Base-by-base conservation (phyloP, 345 rosid genomes). In the Angophora floribunda region DNA sequence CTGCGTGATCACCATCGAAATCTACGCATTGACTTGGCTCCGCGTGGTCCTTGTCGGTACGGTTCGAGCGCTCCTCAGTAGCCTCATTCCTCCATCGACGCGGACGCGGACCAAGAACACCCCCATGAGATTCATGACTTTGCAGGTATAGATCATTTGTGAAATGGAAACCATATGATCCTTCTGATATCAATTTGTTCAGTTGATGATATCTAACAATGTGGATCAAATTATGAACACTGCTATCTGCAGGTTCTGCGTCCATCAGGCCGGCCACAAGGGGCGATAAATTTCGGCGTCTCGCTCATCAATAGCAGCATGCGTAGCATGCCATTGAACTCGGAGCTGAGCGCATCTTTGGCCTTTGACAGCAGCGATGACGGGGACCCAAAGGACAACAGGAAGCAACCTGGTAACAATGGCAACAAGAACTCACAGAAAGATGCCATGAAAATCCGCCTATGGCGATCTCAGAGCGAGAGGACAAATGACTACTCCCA, bases 221-320 rank as follows among this genome's bases (percentile, higher is more conserved):
- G 49, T 10, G 49, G 84, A 41, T 1, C 85, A 6, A 51, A 28
- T 91, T 87, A 91, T 49, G 2, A 89, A 92, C 28, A 87, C 91
- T 22, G 91, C 89, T 88, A 91, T 97, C 32, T 96, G 97, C 47
- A 75, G 84, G 84, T 75, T 9, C 84, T 75, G 26, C 97, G 99
- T 2, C 98, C 98, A 3, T 97, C 98, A 0, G 99, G 99, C 4
- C 93, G 99, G n/a, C 99, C 99, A 0, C 99, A 97, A 22, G 99
- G 99, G 49, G 93, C 97, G 26, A 89, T 97, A 50, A 94, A 95
- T 55, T 85, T 97, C 90, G 99, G 99, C 2, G 93, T 97, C 36
- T 93, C 95, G 30, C 93, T 97, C 36, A 87, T 97, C 4, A 97
- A 96, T 52, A 95, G 92, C 84, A 92, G 96, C 32, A 95, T 93